A percentile compares a stretch with the other conserved stretches of the same genome.
These are phyloP conservation scores for Paecilomyces variotii DNA, from an alignment of 2,329 filamentous ascomycete genomes.

Conservation along the genomic window DNA sequence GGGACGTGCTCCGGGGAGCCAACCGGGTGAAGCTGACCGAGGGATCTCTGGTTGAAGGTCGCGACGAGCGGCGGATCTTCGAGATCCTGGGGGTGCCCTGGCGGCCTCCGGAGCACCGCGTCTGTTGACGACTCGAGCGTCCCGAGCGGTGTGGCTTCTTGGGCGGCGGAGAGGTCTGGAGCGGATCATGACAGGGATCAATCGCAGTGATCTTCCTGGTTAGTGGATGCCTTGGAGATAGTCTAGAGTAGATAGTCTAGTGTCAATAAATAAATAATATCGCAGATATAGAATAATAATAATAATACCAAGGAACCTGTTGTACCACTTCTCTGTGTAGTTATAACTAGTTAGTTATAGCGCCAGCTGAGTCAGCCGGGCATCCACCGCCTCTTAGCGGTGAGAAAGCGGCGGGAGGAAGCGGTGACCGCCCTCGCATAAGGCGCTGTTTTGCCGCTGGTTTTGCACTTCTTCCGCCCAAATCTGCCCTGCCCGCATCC, in stretches of 20 bases:
- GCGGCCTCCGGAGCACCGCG: conserved; percentile 67
- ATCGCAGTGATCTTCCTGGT: neutral
- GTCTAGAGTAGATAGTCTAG: neutral
- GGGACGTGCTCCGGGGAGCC: conserved; percentile 56
- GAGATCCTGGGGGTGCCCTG: conserved; percentile 75
- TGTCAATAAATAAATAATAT: neutral
- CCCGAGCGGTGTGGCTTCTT: neutral
- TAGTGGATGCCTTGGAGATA: neutral
- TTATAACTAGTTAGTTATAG: neutral
- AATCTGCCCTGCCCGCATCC: conserved; percentile 7
- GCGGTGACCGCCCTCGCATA: conserved; percentile 24
- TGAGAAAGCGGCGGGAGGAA: neutral
- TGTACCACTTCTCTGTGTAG: too few relatives aligned
- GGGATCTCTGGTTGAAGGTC: conserved; percentile 64
- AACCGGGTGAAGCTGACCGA: conserved; percentile 54
- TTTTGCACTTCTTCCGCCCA: conserved; percentile 15
- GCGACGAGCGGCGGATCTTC: conserved; percentile 72
- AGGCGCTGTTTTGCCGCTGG: conserved; percentile 27
- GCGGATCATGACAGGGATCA: neutral
- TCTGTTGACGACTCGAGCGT: conserved; percentile 48
- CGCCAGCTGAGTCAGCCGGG: neutral
- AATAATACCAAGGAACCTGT: neutral
- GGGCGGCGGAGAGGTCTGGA: neutral
- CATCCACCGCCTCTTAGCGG: conserved; percentile 7
- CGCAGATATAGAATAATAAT: neutral